Base-by-base conservation (phyloP, 2,329 filamentous ascomycete species). In the Pseudogymnoascus sp. region DNA sequence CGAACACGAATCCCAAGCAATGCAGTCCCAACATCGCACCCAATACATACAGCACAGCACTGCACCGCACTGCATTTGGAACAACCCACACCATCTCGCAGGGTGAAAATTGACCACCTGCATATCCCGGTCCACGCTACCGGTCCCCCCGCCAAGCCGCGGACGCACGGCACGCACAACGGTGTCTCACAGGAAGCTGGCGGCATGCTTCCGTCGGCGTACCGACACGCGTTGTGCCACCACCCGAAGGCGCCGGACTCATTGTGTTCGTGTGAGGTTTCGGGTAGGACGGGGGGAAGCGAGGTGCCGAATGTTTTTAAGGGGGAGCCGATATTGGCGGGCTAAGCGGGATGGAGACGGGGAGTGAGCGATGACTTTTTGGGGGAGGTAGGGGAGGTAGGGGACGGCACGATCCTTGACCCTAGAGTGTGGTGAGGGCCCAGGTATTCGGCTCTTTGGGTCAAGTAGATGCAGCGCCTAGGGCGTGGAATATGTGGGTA, bases 21-120 rank as follows among this genome's bases (percentile, higher is more conserved):
- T 55, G 49, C 25, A 55, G 25, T 55, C 49, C 25, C 49, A 55
- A 55, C 49, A 55, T 55, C 49, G 49, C n/a, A 33, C 25, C 49
- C 49, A 33, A 33, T n/a, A 19, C n/a, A 12, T 33, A 55, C 12
- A 45, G 41, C 11, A 12, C 41, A 23, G 41, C 19, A 45, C 49
- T 33, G 25, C 49, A 33, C n/a, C 5, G n/a, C 49, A 55, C 49
- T 55, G 28, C 49, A 19, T 55, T 16, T 55, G 49, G 49, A 55
- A 55, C 25, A 16, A 33, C 49, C 25, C 42, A 49, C 42, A 55
- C 25, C 49, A 33, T 52, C n/a, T 8, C 28, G 5, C 16, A 33
- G 49, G 28, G n/a, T 33, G 49, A 33, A 33, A 33, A 33, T 33
- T 30, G 49, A 6, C n/a, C 49, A 55, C 49, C 16, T 7, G 49